Evolutionary conservation across 768 basidiomycete genomes (phyloP).

Genomic region (Hebeloma cylindrosporum): DNA sequence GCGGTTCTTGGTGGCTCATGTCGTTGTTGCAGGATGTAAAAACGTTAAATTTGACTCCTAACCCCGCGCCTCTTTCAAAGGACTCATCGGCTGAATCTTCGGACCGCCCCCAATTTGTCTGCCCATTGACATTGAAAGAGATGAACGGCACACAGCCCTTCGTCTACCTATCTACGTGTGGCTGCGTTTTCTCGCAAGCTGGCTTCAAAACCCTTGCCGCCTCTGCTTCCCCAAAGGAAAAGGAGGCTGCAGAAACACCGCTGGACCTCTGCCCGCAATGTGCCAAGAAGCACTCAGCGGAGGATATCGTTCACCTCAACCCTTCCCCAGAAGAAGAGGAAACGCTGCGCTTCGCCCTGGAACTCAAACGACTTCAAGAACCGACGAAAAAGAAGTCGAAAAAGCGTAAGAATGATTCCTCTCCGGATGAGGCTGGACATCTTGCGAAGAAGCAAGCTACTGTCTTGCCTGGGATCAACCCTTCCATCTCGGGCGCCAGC

Average conservation of each 20-base stretch:
- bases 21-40: constrained; percentile 68
- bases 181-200: constrained; percentile 88
- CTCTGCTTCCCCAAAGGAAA: constrained; percentile 30
- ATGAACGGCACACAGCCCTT: constrained; percentile 93
- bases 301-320: constrained; percentile 66
- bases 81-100: constrained; percentile 33
- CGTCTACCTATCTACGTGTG: constrained; percentile 82
- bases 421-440: constrained; percentile 36
- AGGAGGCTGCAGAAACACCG: constrained; percentile 28
- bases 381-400: constrained; percentile 58
- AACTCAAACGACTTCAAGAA: constrained; percentile 54
- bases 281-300: constrained; percentile 61
- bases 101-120: constrained; percentile 73
- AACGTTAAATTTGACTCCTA: constrained; percentile 76
- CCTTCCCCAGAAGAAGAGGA: constrained; percentile 67
- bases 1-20: not conserved
- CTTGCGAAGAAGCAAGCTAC: constrained; percentile 46
- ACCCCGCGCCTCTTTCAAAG: constrained; percentile 52
- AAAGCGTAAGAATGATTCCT: constrained; percentile 52
- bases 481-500: constrained; percentile 54
- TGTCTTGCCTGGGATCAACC: constrained; percentile 38
- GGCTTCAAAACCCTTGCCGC: constrained; percentile 68
- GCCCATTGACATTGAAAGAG: constrained; percentile 89
- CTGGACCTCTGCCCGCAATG: constrained; percentile 77
- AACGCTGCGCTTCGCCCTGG: constrained; percentile 56